Percentiles rank a stretch among this genome's conserved stretches.
Conservation (phyloP, 75 land plant species). For the Ceratopteris richardii region DNA sequence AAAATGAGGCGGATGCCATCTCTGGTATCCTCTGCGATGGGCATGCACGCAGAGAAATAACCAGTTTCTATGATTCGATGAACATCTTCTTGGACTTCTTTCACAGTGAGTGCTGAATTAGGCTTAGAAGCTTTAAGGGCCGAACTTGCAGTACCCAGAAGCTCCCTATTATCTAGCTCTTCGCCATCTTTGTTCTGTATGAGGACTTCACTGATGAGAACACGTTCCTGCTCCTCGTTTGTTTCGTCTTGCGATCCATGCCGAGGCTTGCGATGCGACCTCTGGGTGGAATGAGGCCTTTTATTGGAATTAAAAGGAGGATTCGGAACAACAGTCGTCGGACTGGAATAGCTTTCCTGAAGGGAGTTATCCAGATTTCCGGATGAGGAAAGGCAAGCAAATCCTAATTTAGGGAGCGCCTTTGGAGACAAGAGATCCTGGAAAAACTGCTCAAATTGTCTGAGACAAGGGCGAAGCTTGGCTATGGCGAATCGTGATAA, state of each 20-base stretch:
- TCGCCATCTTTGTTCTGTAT: conserved; percentile 94
- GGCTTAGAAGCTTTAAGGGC: conserved; percentile 68
- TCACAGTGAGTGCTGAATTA: conserved; percentile 75
- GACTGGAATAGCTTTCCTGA: too few species aligned
- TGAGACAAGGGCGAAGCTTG: conserved; percentile 4
- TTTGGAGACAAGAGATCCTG: background rate
- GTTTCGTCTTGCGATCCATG: background rate
- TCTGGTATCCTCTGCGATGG: conserved; percentile 87
- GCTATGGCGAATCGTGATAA: background rate
- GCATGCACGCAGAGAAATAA: conserved; percentile 77
- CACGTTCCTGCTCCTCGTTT: conserved; percentile 75
- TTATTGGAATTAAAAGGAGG: background rate
- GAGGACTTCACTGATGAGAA: conserved; percentile 88
- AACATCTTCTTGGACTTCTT: conserved; percentile 96
- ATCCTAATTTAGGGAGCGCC: background rate
- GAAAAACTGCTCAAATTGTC: background rate
- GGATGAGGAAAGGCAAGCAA: background rate
- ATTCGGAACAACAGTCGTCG: background rate
- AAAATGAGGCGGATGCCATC: conserved; percentile 91
- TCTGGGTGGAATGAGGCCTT: background rate
- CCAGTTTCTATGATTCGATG: conserved; percentile 83
- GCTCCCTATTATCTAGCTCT: conserved; percentile 72
- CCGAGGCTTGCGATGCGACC: background rate
- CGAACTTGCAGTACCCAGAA: conserved; percentile 42
- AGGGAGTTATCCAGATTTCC: background rate